Percentiles rank a stretch among this genome's conserved stretches.
These are phyloP conservation scores for Didymella arachidicola DNA, from an alignment of 2,329 filamentous ascomycete genomes.

Conservation along the genomic window DNA sequence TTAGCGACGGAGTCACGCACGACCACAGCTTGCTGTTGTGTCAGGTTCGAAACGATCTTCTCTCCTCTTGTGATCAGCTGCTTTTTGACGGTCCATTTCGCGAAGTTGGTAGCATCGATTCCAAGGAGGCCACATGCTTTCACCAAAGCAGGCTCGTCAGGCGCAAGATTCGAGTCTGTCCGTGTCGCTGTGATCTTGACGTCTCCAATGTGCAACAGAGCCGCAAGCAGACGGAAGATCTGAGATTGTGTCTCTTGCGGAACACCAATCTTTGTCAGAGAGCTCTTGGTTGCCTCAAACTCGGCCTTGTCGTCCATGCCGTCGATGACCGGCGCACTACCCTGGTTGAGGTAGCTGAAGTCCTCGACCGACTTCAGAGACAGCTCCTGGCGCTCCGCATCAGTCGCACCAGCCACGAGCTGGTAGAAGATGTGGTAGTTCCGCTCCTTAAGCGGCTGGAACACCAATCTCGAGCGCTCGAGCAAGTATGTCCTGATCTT, in stretches of 20 bases:
- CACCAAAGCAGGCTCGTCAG: conserved; percentile 81
- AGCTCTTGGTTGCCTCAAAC: conserved; percentile 86
- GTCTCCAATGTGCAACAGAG: conserved; percentile 92
- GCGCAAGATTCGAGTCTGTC: conserved; percentile 82
- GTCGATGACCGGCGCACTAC: conserved; percentile 87
- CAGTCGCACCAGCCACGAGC: conserved; percentile 88
- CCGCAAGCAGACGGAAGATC: conserved; percentile 90
- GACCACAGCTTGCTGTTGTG: conserved; percentile 89
- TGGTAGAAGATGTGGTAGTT: conserved; percentile 99
- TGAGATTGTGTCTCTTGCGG: conserved; percentile 74
- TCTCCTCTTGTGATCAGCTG: conserved; percentile 95
- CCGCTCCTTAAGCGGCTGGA: conserved; percentile 95
- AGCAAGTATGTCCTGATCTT: conserved; percentile 96
- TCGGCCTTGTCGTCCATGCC: conserved; percentile 96
- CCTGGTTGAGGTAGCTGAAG: conserved; percentile 96
- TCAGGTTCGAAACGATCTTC: conserved; percentile 96
- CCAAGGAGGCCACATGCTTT: conserved; percentile 86
- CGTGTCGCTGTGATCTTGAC: conserved; percentile 92
- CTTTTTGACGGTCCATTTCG: conserved; percentile 99
- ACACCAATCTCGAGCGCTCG: conserved; percentile 93
- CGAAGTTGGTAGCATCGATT: conserved; percentile 84
- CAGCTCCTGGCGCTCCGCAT: conserved; percentile 80
- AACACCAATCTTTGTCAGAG: conserved; percentile 88
- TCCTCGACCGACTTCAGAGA: conserved; percentile 83
- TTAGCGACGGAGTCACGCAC: conserved; percentile 98